Evolutionary conservation across 2,329 filamentous ascomycete genomes (phyloP), one percentile per base, ranked within the genome.

Genomic region (Trichoderma breve): DNA sequence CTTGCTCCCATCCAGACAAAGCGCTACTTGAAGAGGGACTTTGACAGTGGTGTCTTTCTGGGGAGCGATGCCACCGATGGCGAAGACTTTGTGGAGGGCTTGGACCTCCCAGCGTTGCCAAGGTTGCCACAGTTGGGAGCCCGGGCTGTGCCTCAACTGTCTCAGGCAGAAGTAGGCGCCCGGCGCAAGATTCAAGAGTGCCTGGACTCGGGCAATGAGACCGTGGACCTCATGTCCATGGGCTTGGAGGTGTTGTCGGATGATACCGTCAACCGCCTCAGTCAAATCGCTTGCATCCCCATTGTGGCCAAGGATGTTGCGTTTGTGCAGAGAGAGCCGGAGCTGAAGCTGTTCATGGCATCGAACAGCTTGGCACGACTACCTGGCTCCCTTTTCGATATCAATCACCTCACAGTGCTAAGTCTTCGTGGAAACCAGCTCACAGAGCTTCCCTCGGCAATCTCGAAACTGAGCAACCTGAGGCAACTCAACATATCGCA

Each of bases 21-120:
- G 78, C 84, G 89, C 51, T 83, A 83, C 15, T 83, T 92, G 68
- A 82, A 84, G 75, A 85, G 89, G 66, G 88, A 91, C 74, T 82
- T 87, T 71, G 92, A 93, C 80, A 93, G 91, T 79, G 90, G 90
- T 65, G 87, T 94, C 3, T 93, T 87, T 81, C 86, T 93, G 82
- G 89, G 86, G 4, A 91, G 89, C 73, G 91, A 92, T 72, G 81
- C 78, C 36, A 81, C 83, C 12, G 86, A 88, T 66, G 81, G 82
- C 18, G 83, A 85, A 28, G 83, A 84, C 32, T 69, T 78, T 28
- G 71, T 80, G 63, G 82, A 82, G 4, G 75, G 74, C 3, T 73
- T 82, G 11, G 78, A 80, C 30, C 66, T 76, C n/a, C 76, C 80
- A 28, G 73, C 77, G 6, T 79, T 79, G 71, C 74, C 82, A 39